Conservation (phyloP, 768 basidiomycete genomes). For the Infundibulicybe gibba region DNA sequence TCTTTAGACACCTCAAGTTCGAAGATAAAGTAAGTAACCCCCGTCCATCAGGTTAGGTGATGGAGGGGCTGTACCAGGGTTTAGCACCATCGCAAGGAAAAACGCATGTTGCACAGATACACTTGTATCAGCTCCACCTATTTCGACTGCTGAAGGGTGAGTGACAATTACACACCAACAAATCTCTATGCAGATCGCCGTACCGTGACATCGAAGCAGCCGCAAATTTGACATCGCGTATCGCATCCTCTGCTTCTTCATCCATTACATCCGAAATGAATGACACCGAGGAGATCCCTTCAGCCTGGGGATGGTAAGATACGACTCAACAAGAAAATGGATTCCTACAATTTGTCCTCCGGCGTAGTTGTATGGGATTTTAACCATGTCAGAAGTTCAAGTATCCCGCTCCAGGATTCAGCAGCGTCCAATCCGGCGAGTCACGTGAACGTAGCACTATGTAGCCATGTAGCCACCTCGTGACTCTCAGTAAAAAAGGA, state of each 20-base stretch:
- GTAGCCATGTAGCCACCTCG: too few relatives aligned
- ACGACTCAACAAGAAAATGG: too few relatives aligned
- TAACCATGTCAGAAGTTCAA: conserved; percentile 33
- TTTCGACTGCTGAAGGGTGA: too few relatives aligned
- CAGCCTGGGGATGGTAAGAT: conserved; percentile 31
- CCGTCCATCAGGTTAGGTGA: too few relatives aligned
- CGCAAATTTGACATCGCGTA: conserved; percentile 35
- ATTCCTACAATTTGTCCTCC: too few relatives aligned
- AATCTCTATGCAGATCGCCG: conserved; percentile 32
- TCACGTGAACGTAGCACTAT: too few relatives aligned
- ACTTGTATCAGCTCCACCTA: too few relatives aligned
- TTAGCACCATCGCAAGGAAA: conserved; percentile 44
- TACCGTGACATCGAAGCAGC: too few relatives aligned
- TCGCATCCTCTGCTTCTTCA: conserved; percentile 30
- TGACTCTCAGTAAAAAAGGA: too few relatives aligned
- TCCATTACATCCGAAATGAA: conserved; percentile 40
- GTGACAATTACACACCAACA: too few relatives aligned
- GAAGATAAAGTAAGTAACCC: too few relatives aligned
- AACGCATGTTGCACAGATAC: conserved; percentile 42
- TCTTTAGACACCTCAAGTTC: conserved; percentile 38
- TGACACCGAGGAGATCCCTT: conserved; percentile 36
- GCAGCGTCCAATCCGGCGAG: too few relatives aligned
- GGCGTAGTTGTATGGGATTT: conserved; percentile 40
- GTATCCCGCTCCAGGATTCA: conserved; percentile 37
- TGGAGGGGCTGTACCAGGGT: conserved; percentile 7